phyloP scores from a whole-genome alignment of 805 yeast genomes.

The Suhomyces prunicola region DNA sequence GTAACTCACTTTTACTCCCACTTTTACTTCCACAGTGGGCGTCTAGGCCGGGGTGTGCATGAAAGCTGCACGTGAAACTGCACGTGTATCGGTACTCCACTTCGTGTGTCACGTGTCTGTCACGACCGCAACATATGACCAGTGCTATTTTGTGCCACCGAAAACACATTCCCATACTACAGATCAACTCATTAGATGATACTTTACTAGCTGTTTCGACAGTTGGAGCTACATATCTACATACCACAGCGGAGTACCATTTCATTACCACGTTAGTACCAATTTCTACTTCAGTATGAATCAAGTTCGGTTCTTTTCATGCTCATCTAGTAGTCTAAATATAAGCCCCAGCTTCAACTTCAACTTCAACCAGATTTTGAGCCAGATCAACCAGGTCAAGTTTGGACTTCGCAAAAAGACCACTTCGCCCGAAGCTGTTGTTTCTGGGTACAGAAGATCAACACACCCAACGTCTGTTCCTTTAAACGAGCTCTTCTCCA shows the following conservation, averaged over 20 bases:
- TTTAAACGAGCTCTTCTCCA: conserved; percentile 47
- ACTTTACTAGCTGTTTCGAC: background rate
- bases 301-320: background rate
- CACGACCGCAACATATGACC: background rate
- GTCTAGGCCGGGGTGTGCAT: background rate
- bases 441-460: conserved; percentile 42
- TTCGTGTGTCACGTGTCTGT: background rate
- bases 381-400: conserved; percentile 1
- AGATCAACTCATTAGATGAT: background rate
- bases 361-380: conserved; percentile 2
- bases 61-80: background rate
- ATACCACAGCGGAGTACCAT: too few species aligned
- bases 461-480: conserved; percentile 72
- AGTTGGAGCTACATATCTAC: background rate
- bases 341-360: conserved; percentile 6
- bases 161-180: background rate
- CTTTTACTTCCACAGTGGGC: background rate
- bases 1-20: too few species aligned
- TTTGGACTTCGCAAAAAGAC: background rate
- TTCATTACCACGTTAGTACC: too few species aligned
- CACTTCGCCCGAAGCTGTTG: background rate
- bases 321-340: background rate
- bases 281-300: background rate
- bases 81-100: background rate
- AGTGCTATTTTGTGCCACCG: background rate